These are phyloP conservation scores for Yamadazyma sp. DNA, from an alignment of 1,139 yeast genomes.

Conservation along the genomic window DNA sequence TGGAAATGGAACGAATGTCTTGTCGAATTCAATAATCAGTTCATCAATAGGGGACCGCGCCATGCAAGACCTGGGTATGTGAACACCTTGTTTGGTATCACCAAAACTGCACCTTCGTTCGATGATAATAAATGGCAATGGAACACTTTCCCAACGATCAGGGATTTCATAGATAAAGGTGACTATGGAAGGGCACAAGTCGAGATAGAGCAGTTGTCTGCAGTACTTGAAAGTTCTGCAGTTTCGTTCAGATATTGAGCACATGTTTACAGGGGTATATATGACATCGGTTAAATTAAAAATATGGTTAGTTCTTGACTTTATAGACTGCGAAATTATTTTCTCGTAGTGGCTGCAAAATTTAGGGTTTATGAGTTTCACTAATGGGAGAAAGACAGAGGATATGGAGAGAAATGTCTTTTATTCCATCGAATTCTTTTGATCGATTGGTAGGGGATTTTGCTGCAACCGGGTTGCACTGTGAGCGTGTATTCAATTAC, in stretches of 20 bases:
- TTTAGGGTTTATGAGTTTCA: no score
- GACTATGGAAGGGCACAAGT: slow-evolving; percentile 58
- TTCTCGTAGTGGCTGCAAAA: no score
- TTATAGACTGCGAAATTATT: no score
- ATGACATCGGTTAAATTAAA: no score
- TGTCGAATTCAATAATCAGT: slow-evolving; percentile 53
- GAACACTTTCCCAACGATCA: slow-evolving; percentile 73
- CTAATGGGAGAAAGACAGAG: no score
- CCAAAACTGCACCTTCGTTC: slow-evolving; percentile 51
- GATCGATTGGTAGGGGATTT: no score
- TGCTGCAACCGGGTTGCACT: no score
- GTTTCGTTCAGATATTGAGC: slow-evolving; percentile 11
- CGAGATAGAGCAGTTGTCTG: slow-evolving; percentile 51
- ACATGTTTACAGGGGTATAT: no score
- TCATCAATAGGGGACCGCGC: slow-evolving; percentile 45
- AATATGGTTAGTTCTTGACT: no score
- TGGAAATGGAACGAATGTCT: slow-evolving; percentile 79
- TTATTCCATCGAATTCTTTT: no score
- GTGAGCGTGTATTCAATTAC: no score
- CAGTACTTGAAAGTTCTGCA: slow-evolving; percentile 27
- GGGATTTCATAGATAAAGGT: slow-evolving; percentile 57
- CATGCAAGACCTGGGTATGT: slow-evolving; percentile 64
- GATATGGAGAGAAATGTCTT: no score
- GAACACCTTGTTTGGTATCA: slow-evolving; percentile 72
- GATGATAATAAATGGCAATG: slow-evolving; percentile 41